Percentiles rank a stretch among this genome's conserved stretches.
Conservation (phyloP, 1,284 basidiomycete species). For the Malassezia caprae region DNA sequence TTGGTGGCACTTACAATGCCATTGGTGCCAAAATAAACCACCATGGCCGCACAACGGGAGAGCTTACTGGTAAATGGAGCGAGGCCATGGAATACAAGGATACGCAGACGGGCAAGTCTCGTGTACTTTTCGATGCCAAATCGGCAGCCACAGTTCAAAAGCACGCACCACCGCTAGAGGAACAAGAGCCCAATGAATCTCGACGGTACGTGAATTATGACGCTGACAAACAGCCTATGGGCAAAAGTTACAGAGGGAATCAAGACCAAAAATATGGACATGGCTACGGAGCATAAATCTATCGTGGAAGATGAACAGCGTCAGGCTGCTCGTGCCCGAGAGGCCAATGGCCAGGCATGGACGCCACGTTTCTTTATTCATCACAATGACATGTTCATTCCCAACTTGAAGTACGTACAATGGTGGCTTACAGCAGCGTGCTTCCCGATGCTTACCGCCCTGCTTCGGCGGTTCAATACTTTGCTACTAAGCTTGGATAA, state of each 20-base stretch:
- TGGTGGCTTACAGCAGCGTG: not conserved
- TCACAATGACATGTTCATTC: constrained; percentile 50
- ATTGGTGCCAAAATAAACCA: constrained; percentile 72
- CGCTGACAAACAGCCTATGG: constrained; percentile 57
- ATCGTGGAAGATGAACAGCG: constrained; percentile 86
- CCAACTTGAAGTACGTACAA: constrained; percentile 30
- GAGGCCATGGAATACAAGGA: constrained; percentile 77
- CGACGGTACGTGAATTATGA: constrained; percentile 41
- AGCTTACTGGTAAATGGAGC: constrained; percentile 83
- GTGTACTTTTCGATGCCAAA: constrained; percentile 72
- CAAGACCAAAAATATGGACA: constrained; percentile 76
- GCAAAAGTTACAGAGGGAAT: constrained; percentile 75
- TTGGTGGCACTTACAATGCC: constrained; percentile 89
- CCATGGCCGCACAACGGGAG: constrained; percentile 64
- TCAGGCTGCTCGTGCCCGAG: constrained; percentile 65
- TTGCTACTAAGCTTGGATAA: constrained; percentile 15
- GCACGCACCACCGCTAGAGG: constrained; percentile 67
- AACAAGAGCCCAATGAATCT: constrained; percentile 86
- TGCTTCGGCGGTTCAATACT: constrained; percentile 25
- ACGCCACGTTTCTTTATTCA: constrained; percentile 71
- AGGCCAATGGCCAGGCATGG: constrained; percentile 62
- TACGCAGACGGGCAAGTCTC: constrained; percentile 60
- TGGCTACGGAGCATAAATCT: constrained; percentile 79
- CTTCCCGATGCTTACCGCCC: constrained; percentile 24
- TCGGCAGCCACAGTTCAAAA: constrained; percentile 67